Base-by-base conservation (phyloP, 768 basidiomycete genomes). In the Tulasnella sp. region DNA sequence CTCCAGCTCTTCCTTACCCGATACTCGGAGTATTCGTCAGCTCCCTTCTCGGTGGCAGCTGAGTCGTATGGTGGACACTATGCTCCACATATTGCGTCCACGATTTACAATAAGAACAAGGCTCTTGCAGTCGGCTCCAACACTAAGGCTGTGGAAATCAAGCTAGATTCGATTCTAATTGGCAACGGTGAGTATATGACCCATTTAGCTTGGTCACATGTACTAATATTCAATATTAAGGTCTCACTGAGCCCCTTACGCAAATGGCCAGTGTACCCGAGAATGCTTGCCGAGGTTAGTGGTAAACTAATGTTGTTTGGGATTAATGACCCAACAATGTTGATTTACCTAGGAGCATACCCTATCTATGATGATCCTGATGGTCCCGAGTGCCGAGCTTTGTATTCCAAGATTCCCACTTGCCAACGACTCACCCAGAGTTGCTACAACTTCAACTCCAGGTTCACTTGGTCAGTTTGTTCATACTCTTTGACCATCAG, bases 261-360 rank as follows among this genome's bases (percentile, higher is more conserved):
- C 93, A 98, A 61, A 79, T 87, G 69, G 79, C 74, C 3, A 72
- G 78, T 31, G 68, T 95, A 19, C 81, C 87, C 1, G 90, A 93
- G 56, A 89, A 62, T 58, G 79, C 77, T 12, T 91, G 88, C 60
- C 72, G 82, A 8, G 83, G 48, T 51, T 33, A 4, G 8, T 42
- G 48, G 7, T 45, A 55, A 15, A 16, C 37, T 16, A 27, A 35
- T 22, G 19, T 35, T 27, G 39, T 5, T 19, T 22, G 16, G n/a
- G 15, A 13, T 10, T 10, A n/a, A 22, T 62, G 59, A 57, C 62
- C 62, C 4, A 63, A 62, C 53, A 58, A 62, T 33, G 59, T 58
- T 8, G 25, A 53, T 54, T 37, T 27, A 19, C 43, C 39, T 32
- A 51, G 31, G 84, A 4, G 83, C 83, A 4, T 92, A 83, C 64